Base-by-base conservation (phyloP, 1,284 basidiomycete species). In the Ceratobasidium sp. region DNA sequence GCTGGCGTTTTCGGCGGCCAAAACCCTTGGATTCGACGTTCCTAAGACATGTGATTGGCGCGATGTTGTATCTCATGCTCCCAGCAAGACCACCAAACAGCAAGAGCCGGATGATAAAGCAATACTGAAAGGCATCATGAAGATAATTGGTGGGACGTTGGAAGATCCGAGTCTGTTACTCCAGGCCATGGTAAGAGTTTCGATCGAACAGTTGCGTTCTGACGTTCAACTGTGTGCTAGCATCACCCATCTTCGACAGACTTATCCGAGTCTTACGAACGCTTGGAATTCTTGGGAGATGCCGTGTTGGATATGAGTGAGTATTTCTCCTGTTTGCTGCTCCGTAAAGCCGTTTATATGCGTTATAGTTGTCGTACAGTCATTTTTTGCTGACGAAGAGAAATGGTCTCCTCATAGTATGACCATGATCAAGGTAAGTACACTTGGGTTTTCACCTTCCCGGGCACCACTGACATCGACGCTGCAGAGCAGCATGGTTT, bases 271-370 rank as follows among this genome's bases (percentile, higher is more conserved):
- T 86, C 84, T 16, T 91, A 91, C 76, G 90, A 94, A 77, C 84
- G 91, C 61, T 83, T 94, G 28, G 92, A 94, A 79, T 95, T 93
- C 78, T 83, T 94, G 55, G 93, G 93, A 11, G 93, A 95, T 80
- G 90, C 91, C 2, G 87, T 94, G 54, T 84, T 94, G 43, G 92
- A 94, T 79, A 91, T 92, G 75, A 80, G 92, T 93, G 77, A 75
- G 90, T 75, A 46, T 50, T 9, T n/a, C 18, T 28, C 23, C 28
- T 18, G 21, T 35, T 41, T 52, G 28, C 50, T 81, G 16, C 62
- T 58, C 64, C 58, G 67, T 32, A 18, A 61, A 7, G 61, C 49
- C 49, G 52, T 67, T 41, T 21, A 73, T 47, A 64, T 49, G 54
- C 28, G 32, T 26, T 67, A 11, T 66, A 94, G 93, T 91, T 82